phyloP scores from a whole-genome alignment of 768 basidiomycete genomes.

The Kwoniella mangroviensis region DNA sequence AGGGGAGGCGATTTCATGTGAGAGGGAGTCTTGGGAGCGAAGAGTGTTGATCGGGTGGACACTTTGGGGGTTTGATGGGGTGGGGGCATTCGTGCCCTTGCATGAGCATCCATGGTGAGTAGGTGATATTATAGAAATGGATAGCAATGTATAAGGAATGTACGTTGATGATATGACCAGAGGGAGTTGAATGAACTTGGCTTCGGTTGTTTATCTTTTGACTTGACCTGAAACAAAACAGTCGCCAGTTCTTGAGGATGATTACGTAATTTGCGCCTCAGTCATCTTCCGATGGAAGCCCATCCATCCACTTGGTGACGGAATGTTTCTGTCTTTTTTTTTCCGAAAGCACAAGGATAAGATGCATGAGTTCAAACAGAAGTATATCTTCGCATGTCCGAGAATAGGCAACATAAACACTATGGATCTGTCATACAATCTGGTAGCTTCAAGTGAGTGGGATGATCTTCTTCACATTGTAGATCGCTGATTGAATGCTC shows the following conservation, averaged over 20 bases:
- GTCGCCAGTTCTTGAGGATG: constrained; percentile 12
- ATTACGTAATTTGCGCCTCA: not conserved
- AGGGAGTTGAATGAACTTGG: constrained; percentile 16
- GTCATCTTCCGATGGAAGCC: constrained; percentile 1
- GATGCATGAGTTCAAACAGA: not conserved
- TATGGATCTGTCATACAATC: constrained; percentile 56
- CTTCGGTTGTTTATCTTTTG: constrained; percentile 2
- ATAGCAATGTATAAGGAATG: constrained; percentile 3
- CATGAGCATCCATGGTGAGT: constrained; percentile 17
- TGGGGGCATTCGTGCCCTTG: constrained; percentile 18
- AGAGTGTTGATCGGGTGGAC: constrained; percentile 17
- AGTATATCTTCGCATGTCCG: not conserved
- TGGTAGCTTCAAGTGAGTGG: constrained; percentile 54
- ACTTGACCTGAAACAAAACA: constrained; percentile 28
- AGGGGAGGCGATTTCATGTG: constrained; percentile 34
- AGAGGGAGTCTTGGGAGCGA: constrained; percentile 25
- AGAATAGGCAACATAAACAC: not conserved
- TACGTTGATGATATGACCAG: too few species aligned
- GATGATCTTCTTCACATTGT: too few species aligned
- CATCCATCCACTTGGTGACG: not conserved
- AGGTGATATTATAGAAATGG: not conserved
- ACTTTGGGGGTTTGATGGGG: constrained; percentile 17
- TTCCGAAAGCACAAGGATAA: not conserved
- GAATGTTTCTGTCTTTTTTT: constrained; percentile 3
- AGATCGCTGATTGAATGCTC: not conserved